These are phyloP conservation scores for Pseudoscleropodium purum DNA, from an alignment of 225 moss, liverwort and hornwort genomes.

Conservation along the genomic window DNA sequence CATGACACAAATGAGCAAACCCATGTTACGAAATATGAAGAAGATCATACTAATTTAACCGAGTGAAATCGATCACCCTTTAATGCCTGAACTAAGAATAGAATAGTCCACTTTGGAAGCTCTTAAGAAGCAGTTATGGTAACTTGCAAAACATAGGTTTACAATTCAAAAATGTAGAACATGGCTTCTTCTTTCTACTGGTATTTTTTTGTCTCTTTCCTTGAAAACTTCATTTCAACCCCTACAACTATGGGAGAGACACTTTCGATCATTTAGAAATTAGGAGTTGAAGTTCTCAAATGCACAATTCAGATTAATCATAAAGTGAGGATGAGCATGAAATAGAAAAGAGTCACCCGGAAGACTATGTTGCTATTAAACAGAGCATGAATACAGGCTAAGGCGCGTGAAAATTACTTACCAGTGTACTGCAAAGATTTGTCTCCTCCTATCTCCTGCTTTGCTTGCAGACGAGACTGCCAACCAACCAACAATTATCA, in stretches of 20 bases:
- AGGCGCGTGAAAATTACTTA: neutral
- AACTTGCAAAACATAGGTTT: neutral
- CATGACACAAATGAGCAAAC: neutral
- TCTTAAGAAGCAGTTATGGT: neutral
- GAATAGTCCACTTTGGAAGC: neutral
- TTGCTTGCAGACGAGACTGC: slow-evolving; percentile 97
- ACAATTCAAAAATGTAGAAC: neutral
- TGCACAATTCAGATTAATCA: neutral
- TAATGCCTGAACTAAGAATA: neutral
- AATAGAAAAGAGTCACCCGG: neutral
- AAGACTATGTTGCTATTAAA: neutral
- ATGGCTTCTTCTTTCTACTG: neutral
- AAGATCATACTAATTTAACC: neutral
- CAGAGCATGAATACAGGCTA: neutral
- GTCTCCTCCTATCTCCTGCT: slow-evolving; percentile 57
- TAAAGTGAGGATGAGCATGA: neutral
- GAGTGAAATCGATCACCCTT: neutral
- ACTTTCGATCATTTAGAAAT: neutral
- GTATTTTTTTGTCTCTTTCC: neutral
- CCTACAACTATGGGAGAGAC: neutral
- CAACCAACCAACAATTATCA: neutral
- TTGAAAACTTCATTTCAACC: neutral
- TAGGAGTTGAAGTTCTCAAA: neutral
- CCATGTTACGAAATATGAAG: neutral
- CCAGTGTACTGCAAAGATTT: slow-evolving; percentile 43